Evolutionary conservation across 306 rosid species (phyloP), one percentile per base, ranked within the genome.

Genomic region (Crataegus laevigata): DNA sequence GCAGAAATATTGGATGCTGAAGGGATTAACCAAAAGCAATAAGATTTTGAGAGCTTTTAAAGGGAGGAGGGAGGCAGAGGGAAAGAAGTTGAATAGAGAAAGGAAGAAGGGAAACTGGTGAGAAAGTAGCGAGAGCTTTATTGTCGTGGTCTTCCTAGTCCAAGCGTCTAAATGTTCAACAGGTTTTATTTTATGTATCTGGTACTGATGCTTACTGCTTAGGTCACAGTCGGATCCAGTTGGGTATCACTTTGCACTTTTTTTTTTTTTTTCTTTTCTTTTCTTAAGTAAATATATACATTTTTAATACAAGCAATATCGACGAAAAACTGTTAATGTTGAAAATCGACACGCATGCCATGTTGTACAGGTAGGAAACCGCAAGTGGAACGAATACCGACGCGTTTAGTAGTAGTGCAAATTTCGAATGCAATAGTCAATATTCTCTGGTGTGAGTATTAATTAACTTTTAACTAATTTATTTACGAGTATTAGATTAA

Each of bases 31-130:
- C 67, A 65, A 81, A 79, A 82, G 67, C 77, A 47, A 71, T 61
- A 73, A 82, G 73, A 32, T 51, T 81, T 74, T 67, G 84, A 70
- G 84, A 82, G 87, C 51, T 75, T 38, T 75, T 75, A 73, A 47
- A 80, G 64, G 28, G 18, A 32, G 75, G 43, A 77, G 47, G 75
- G 47, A 74, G 67, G 69, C 68, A 66, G 62, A 50, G 75, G 64
- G 80, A 73, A 71, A 72, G 74, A 71, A 72, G 34, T 76, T 72
- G 66, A 79, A 63, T 73, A 45, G 83, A 52, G 77, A 74, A 84
- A 81, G 80, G 28, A 57, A 45, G 58, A 59, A 51, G 76, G 7
- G 71, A 57, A 67, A 76, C 51, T 66, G 79, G 85, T 32, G 60
- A 26, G 63, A 47, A 26, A 34, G 43, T 21, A 8, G 45, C 11